Evolutionary conservation across 2,329 filamentous ascomycete genomes (phyloP), one percentile per base, ranked within the genome.

Genomic region (Xylariales sp.): DNA sequence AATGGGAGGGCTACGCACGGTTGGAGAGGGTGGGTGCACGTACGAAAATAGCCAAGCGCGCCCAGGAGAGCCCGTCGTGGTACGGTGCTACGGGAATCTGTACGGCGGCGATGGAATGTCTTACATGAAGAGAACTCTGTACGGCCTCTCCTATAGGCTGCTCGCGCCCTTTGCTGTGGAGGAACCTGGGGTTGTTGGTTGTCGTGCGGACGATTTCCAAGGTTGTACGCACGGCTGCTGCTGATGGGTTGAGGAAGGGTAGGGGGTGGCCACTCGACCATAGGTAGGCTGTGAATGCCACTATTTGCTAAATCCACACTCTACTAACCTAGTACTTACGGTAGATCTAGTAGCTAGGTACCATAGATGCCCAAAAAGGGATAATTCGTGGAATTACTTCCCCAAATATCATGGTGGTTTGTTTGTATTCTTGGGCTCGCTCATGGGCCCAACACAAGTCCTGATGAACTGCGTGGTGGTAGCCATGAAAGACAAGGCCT

Each of bases 61-160:
- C 62, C 50, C 14, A 57, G 64, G 50, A 30, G 56, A 64, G 64
- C 59, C 54, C 55, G 48, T 67, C 52, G 52, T 45, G 53, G 39
- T 39, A 16, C 6, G 58, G 50, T 67, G 30, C 64, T 49, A 55
- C 49, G 41, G 36, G n/a, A 30, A 46, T 14, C 54, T 32, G 39
- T 43, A 58, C 34, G 60, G 60, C 34, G 49, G 60, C 34, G 60
- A 46, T 69, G 64, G 46, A 5, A 50, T 50, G 60, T 64, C 61
- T 64, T 64, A 61, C 68, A 62, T 61, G 49, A 8, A 48, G 43
- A 59, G 18, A 56, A 23, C 10, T 46, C 10, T 9, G 28, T 10
- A 46, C 53, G 52, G 56, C 34, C 4, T 41, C 49, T 53, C 57
- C 58, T 36, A 68, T 65, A 65, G 62, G 65, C 8, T 16, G 49